These are phyloP conservation scores for Atkinsonella hypoxylon DNA, from an alignment of 2,329 filamentous ascomycete species.

Conservation along the genomic window DNA sequence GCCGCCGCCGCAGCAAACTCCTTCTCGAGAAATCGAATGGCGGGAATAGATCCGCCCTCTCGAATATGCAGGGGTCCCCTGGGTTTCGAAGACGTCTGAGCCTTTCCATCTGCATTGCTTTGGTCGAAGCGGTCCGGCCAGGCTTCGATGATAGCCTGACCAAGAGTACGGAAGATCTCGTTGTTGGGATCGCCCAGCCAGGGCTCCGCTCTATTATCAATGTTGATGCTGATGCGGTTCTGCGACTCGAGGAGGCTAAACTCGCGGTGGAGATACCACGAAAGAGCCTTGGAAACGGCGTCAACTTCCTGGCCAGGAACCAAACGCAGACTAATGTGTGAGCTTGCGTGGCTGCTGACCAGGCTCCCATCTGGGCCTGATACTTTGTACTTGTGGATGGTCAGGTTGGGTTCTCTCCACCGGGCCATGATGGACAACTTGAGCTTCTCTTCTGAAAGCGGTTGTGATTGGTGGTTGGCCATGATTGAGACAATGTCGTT, in stretches of 20 bases:
- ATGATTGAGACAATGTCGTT: conserved; percentile 72
- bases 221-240: conserved; percentile 68
- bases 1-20: conserved; percentile 85
- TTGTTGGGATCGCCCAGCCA: conserved; percentile 92
- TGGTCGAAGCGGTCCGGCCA: conserved; percentile 54
- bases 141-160: conserved; percentile 70
- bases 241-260: conserved; percentile 67
- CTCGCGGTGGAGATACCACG: conserved; percentile 53
- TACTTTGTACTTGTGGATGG: conserved; percentile 84
- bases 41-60: conserved; percentile 90
- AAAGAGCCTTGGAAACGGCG: conserved; percentile 57
- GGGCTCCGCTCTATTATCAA: conserved; percentile 88
- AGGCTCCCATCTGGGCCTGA: conserved; percentile 87
- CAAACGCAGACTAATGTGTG: conserved; percentile 78
- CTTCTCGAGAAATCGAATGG: conserved; percentile 88
- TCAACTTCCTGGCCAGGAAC: conserved; percentile 88
- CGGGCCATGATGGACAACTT: conserved; percentile 80
- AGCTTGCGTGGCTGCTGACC: conserved; percentile 80
- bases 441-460: conserved; percentile 51
- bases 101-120: conserved; percentile 5
- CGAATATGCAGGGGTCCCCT: conserved; percentile 80
- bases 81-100: conserved; percentile 15
- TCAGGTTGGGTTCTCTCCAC: conserved; percentile 91
- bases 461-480: conserved; percentile 55
- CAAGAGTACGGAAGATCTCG: conserved; percentile 80